Percentiles rank a stretch among this genome's conserved stretches.
These are phyloP conservation scores for Saccharomycopsis sp. DNA, from an alignment of 805 yeast species.

Conservation along the genomic window DNA sequence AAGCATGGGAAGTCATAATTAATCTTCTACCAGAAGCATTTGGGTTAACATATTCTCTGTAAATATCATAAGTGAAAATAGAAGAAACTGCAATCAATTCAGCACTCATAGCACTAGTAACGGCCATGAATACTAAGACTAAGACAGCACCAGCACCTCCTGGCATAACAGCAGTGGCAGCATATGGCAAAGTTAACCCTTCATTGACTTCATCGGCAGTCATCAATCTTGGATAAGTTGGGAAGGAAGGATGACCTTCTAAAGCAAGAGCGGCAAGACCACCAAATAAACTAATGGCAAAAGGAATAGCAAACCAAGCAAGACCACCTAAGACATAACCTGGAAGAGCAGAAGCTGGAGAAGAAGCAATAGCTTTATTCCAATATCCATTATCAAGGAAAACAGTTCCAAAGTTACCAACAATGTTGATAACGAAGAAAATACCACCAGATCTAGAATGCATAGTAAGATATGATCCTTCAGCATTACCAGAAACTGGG, in stretches of 20 bases:
- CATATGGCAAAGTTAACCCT: conserved; percentile 59
- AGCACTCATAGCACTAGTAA: conserved; percentile 86
- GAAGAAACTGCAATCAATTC: conserved; percentile 85
- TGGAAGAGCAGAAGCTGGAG: conserved; percentile 75
- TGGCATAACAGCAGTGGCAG: conserved; percentile 71
- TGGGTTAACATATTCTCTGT: conserved; percentile 71
- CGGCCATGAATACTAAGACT: conserved; percentile 80
- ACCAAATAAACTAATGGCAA: conserved; percentile 71
- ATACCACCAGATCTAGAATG: conserved; percentile 78
- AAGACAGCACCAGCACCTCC: conserved; percentile 84
- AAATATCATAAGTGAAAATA: conserved; percentile 75
- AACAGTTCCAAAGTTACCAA: conserved; percentile 86
- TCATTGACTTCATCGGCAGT: conserved; percentile 60
- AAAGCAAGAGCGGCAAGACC: conserved; percentile 77
- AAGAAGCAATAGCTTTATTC: conserved; percentile 80
- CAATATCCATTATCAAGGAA: conserved; percentile 82
- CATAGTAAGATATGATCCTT: conserved; percentile 85
- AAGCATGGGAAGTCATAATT: conserved; percentile 54
- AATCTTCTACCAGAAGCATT: conserved; percentile 65
- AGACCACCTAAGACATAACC: conserved; percentile 85
- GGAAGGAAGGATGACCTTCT: conserved; percentile 62
- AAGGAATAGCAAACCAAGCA: conserved; percentile 88
- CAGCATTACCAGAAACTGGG: conserved; percentile 73
- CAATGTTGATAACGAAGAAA: conserved; percentile 78
- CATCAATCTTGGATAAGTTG: conserved; percentile 64